phyloP scores from a whole-genome alignment of 805 yeast genomes.

The Saccharomycopsis babjevae region DNA sequence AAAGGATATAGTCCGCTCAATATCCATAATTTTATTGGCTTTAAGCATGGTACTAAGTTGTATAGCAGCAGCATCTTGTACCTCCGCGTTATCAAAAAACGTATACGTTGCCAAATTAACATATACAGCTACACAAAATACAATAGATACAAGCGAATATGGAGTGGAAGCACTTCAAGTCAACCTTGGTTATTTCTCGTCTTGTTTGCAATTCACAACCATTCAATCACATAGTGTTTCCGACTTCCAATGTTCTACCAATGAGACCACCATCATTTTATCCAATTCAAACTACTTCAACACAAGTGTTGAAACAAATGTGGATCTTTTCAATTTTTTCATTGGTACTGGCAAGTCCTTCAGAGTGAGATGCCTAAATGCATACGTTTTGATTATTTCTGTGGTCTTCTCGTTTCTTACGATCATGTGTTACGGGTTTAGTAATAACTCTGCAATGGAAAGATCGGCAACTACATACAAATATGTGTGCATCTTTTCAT shows the following conservation, averaged over 20 bases:
- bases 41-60: constrained; percentile 15
- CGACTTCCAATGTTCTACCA: constrained; percentile 7
- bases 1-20: background rate
- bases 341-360: constrained; percentile 18
- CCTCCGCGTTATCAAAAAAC: constrained; percentile 7
- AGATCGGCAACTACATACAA: constrained; percentile 9
- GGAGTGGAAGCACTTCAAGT: constrained; percentile 10
- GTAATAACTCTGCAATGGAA: constrained; percentile 3
- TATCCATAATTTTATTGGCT: constrained; percentile 5
- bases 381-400: constrained; percentile 15
- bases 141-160: constrained; percentile 1
- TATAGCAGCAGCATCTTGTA: constrained; percentile 16
- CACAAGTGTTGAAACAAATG: constrained; percentile 2
- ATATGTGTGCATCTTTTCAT: constrained; percentile 14
- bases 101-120: constrained; percentile 10
- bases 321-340: constrained; percentile 16
- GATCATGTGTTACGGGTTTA: constrained; percentile 14
- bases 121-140: constrained; percentile 10
- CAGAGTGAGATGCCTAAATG: constrained; percentile 16
- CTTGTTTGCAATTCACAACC: constrained; percentile 12
- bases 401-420: constrained; percentile 12
- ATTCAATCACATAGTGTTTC: background rate
- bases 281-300: constrained; percentile 10
- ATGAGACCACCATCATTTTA: constrained; percentile 15
- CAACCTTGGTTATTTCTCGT: constrained; percentile 15